Evolutionary conservation across 2,329 filamentous ascomycete genomes (phyloP).

Genomic region (Fusarium nisikadoi): DNA sequence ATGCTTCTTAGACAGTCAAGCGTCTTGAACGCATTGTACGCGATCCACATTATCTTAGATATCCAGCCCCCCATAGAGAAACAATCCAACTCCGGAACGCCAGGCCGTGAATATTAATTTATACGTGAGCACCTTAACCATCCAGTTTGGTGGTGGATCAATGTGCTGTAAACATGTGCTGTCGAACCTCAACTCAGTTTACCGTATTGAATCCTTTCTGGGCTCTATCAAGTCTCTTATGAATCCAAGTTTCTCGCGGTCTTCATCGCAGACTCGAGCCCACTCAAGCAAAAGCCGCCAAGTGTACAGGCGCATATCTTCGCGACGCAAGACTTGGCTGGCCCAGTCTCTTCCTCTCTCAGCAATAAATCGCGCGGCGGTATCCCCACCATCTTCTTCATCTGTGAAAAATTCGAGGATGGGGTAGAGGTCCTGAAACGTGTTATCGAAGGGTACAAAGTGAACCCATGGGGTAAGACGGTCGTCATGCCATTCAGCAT

Average conservation of each 20-base stretch:
- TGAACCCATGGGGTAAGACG: conserved; percentile 76
- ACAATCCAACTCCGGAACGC: conserved; percentile 40
- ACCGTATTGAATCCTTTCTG: conserved; percentile 28
- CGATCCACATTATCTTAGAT: conserved; percentile 30
- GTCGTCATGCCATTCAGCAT: conserved; percentile 79
- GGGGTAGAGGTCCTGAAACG: conserved; percentile 72
- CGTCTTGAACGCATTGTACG: conserved; percentile 1
- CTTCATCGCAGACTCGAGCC: conserved; percentile 60
- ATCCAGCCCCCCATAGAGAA: conserved; percentile 3
- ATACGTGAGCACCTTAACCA: conserved; percentile 19
- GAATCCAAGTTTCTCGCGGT: conserved; percentile 56
- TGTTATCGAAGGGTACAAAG: conserved; percentile 77
- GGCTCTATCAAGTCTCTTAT: conserved; percentile 54
- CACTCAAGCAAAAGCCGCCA: conserved; percentile 70
- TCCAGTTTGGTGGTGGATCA: not conserved
- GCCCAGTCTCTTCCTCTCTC: conserved; percentile 69
- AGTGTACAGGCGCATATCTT: conserved; percentile 75
- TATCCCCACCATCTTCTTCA: conserved; percentile 58
- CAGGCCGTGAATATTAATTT: conserved; percentile 43
- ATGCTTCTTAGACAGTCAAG: not conserved
- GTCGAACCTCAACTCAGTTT: conserved; percentile 3
- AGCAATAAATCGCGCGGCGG: conserved; percentile 69
- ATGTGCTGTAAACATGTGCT: conserved; percentile 18
- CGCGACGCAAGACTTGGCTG: conserved; percentile 67
- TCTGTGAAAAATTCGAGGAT: conserved; percentile 74